A percentile compares a stretch with the other conserved stretches of the same genome.
Conservation (phyloP, 75 land plant species). For the Gnetum montanum region DNA sequence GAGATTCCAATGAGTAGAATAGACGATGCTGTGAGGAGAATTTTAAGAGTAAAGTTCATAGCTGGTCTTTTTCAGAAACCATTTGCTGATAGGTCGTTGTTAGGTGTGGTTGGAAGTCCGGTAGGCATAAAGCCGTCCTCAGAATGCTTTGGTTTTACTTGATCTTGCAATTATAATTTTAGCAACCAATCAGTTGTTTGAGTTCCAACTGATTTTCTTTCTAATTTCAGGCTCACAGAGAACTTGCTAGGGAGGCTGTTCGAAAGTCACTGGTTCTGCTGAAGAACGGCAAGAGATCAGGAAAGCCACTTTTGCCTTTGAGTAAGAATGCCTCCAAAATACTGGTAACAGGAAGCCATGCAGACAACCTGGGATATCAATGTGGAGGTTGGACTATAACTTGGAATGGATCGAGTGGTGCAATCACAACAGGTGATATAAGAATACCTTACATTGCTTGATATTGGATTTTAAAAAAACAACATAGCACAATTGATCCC, state of each 20-base stretch:
- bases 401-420: constrained; percentile 61
- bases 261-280: constrained; percentile 74
- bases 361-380: constrained; percentile 78
- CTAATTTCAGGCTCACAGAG: constrained; percentile 38
- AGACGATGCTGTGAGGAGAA: constrained; percentile 77
- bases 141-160: too few relatives aligned
- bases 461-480: too few relatives aligned
- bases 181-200: too few relatives aligned
- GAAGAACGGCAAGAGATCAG: constrained; percentile 59
- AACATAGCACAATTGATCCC: not conserved
- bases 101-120: constrained; percentile 31
- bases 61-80: constrained; percentile 81
- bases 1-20: constrained; percentile 49
- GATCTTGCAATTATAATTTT: too few relatives aligned
- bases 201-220: not conserved
- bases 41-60: constrained; percentile 70
- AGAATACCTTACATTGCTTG: not conserved
- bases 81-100: constrained; percentile 32
- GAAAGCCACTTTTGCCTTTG: constrained; percentile 55
- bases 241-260: constrained; percentile 66
- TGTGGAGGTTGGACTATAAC: constrained; percentile 90
- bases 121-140: constrained; percentile 12
- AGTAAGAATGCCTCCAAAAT: constrained; percentile 51
- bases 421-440: constrained; percentile 53
- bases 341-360: constrained; percentile 76